Evolutionary conservation across 306 rosid genomes (phyloP).

Genomic region (Prunus padus): DNA sequence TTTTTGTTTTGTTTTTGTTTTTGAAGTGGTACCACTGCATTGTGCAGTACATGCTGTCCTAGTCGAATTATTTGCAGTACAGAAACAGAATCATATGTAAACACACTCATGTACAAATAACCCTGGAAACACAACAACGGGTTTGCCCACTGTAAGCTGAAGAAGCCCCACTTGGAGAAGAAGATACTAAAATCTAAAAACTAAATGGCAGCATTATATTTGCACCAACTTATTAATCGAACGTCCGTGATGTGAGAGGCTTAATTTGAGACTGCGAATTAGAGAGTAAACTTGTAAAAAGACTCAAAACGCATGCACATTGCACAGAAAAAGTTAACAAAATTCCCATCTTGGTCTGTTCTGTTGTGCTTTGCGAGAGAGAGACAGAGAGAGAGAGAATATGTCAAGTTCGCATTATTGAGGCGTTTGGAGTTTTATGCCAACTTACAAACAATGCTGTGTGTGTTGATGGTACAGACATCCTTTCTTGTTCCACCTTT

Average conservation of each 20-base stretch:
- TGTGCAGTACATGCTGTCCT: slow-evolving; percentile 12
- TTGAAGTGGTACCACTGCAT: neutral
- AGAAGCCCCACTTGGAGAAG: neutral
- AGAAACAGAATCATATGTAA: neutral
- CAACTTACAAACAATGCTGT: neutral
- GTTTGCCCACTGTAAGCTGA: neutral
- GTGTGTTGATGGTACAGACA: too few species aligned
- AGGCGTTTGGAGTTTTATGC: slow-evolving; percentile 20
- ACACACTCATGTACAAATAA: neutral
- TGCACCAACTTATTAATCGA: too few species aligned
- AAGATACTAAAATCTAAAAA: slow-evolving; percentile 1
- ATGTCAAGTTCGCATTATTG: slow-evolving; percentile 41
- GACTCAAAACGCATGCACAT: too few species aligned
- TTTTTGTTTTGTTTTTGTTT: neutral
- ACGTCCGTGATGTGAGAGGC: too few species aligned
- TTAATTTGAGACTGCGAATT: too few species aligned
- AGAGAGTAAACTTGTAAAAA: too few species aligned
- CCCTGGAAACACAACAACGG: neutral
- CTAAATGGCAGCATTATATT: neutral
- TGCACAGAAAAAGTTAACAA: neutral
- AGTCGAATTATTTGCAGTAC: neutral
- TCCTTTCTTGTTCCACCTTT: slow-evolving; percentile 1
- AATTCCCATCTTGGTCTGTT: neutral
- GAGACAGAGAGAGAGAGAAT: too few species aligned
- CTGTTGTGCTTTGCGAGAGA: neutral